These are phyloP conservation scores for Aspergillus pseudoterreus DNA, from an alignment of 2,329 filamentous ascomycete genomes.

Conservation along the genomic window DNA sequence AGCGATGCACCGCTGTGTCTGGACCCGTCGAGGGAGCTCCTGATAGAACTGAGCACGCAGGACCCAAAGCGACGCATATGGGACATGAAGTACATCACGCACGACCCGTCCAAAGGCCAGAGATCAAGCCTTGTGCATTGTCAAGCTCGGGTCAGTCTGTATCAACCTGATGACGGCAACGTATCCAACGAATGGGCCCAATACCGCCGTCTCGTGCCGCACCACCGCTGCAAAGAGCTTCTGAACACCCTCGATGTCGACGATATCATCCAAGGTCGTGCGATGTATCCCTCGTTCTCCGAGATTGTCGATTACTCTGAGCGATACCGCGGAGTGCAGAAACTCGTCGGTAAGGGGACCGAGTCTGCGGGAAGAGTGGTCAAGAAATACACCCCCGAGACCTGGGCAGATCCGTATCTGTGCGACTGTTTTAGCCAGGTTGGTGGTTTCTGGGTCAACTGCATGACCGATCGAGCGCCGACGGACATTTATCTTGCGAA, in stretches of 20 bases:
- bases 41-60: slow-evolving; percentile 7
- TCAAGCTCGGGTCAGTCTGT: slow-evolving; percentile 8
- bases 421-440: slow-evolving; percentile 33
- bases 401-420: slow-evolving; percentile 25
- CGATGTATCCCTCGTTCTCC: slow-evolving; percentile 16
- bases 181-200: slow-evolving; percentile 12
- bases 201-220: slow-evolving; percentile 12
- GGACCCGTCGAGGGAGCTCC: slow-evolving; percentile 8
- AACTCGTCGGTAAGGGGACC: slow-evolving; percentile 16
- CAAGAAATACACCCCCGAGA: slow-evolving; percentile 12
- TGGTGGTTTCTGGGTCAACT: slow-evolving; percentile 38
- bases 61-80: slow-evolving; percentile 6
- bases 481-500: slow-evolving; percentile 30
- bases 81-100: slow-evolving; percentile 10
- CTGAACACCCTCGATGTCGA: slow-evolving; percentile 17
- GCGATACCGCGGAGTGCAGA: slow-evolving; percentile 13
- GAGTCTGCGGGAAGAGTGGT: slow-evolving; percentile 23
- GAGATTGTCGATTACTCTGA: slow-evolving; percentile 18
- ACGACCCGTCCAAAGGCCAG: not conserved
- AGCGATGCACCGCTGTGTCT: slow-evolving; percentile 16
- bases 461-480: slow-evolving; percentile 24
- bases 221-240: slow-evolving; percentile 13
- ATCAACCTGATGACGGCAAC: not conserved
- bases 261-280: slow-evolving; percentile 20
- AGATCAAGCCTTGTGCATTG: slow-evolving; percentile 12